A percentile compares a stretch with the other conserved stretches of the same genome.
Evolutionary conservation across 1,284 basidiomycete species (phyloP).

Genomic region (Tilletia indica): DNA sequence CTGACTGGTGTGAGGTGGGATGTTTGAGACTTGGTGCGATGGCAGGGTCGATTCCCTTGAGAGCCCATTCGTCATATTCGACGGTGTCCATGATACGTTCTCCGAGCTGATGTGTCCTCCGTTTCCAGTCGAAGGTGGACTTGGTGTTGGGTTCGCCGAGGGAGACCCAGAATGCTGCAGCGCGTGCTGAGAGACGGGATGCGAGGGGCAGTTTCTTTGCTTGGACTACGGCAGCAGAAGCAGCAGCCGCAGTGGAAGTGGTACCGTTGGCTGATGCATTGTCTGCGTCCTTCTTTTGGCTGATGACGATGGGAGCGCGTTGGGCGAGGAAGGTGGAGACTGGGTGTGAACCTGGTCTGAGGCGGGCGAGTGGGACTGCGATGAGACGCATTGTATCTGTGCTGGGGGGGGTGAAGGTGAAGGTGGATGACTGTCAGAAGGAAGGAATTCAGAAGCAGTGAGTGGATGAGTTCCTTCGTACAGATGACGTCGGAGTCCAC

Average conservation of each 20-base stretch:
- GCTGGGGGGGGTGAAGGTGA: neutral
- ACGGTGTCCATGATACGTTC: constrained; percentile 54
- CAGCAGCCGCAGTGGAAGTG: neutral
- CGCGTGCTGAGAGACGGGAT: constrained; percentile 37
- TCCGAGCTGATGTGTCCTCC: constrained; percentile 41
- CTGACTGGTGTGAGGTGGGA: constrained; percentile 11
- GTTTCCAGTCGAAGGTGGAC: constrained; percentile 48
- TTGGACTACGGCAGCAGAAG: neutral
- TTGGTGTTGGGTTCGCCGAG: constrained; percentile 43
- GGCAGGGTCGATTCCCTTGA: constrained; percentile 51
- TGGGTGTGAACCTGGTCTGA: constrained; percentile 34
- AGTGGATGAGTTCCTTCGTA: too few relatives aligned
- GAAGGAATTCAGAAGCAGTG: too few relatives aligned
- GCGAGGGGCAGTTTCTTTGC: constrained; percentile 27
- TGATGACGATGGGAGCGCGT: constrained; percentile 8
- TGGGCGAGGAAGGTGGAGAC: constrained; percentile 48
- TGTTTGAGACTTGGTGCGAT: constrained; percentile 34
- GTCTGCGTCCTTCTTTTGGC: constrained; percentile 22
- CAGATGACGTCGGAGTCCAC: too few relatives aligned
- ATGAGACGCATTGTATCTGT: constrained; percentile 38
- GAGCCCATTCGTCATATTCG: constrained; percentile 54
- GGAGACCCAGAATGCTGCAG: constrained; percentile 48
- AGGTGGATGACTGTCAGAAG: neutral
- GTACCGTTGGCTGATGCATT: constrained; percentile 6
- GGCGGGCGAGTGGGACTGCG: constrained; percentile 43